A percentile compares a stretch with the other conserved stretches of the same genome.
These are phyloP conservation scores for Vicia faba DNA, from an alignment of 306 rosid species.

Conservation along the genomic window DNA sequence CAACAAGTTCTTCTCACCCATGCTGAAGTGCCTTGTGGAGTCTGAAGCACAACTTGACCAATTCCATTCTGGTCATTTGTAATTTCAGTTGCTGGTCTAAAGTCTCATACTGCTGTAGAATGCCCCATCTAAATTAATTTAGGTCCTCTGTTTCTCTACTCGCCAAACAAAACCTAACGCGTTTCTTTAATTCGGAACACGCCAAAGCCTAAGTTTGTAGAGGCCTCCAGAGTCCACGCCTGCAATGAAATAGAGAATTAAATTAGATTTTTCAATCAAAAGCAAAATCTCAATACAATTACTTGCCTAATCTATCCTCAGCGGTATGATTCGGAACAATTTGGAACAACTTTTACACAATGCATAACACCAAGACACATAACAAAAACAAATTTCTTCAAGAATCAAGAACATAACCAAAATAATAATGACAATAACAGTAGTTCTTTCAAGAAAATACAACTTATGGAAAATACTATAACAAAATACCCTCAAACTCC, in stretches of 20 bases:
- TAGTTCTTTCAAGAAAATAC: too few relatives aligned
- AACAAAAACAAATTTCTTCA: too few relatives aligned
- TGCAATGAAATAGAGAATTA: slow-evolving; percentile 29
- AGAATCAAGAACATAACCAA: too few relatives aligned
- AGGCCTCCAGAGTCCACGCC: slow-evolving; percentile 33
- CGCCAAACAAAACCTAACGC: slow-evolving; percentile 19
- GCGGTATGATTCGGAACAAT: too few relatives aligned
- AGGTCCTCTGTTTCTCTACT: slow-evolving; percentile 33
- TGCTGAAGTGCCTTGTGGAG: slow-evolving; percentile 73
- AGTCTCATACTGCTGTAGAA: slow-evolving; percentile 78
- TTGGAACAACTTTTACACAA: too few relatives aligned
- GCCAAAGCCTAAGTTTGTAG: slow-evolving; percentile 32
- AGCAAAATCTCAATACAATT: slow-evolving; percentile 34
- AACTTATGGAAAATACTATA: too few relatives aligned
- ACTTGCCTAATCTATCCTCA: slow-evolving; percentile 36
- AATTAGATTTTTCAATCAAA: slow-evolving; percentile 34
- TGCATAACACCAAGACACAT: too few relatives aligned
- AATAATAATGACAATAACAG: too few relatives aligned
- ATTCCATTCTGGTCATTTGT: too few relatives aligned
- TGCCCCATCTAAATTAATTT: slow-evolving; percentile 61
- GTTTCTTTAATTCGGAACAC: slow-evolving; percentile 22
- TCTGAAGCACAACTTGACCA: too few relatives aligned
- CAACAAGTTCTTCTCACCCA: slow-evolving; percentile 62
- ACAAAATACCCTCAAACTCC: too few relatives aligned
- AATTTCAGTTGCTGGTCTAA: too few relatives aligned